Evolutionary conservation across 352 stramenopile genomes (phyloP).

Genomic region (Phytopythium delawarense): DNA sequence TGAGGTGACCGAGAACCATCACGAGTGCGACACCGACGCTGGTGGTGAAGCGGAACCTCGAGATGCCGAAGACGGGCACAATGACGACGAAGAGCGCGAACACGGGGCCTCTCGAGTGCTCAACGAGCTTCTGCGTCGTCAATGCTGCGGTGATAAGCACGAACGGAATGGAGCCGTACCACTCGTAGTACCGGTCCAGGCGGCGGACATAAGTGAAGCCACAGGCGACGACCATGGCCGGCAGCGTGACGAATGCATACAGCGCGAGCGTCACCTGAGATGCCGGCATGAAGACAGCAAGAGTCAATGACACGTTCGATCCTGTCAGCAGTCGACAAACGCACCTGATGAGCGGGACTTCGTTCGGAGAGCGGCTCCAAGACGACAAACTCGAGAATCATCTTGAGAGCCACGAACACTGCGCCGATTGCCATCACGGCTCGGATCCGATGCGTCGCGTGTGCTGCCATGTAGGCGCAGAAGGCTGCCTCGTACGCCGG

Average conservation of each 20-base stretch:
- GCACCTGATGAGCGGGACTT: neutral
- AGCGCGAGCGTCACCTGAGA: conserved; percentile 17
- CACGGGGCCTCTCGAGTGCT: conserved; percentile 22
- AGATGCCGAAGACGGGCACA: conserved; percentile 39
- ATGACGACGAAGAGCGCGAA: conserved; percentile 38
- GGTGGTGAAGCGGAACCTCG: conserved; percentile 34
- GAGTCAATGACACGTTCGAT: neutral
- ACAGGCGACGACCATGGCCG: conserved; percentile 11
- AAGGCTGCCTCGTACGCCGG: conserved; percentile 26
- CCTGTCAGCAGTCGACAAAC: neutral
- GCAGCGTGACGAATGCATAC: conserved; percentile 16
- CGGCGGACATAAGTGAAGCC: conserved; percentile 17
- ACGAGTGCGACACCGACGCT: conserved; percentile 21
- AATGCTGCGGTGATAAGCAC: conserved; percentile 21
- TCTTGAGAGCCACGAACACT: conserved; percentile 26
- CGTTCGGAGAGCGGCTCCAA: neutral
- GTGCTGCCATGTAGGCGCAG: conserved; percentile 21
- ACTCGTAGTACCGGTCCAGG: conserved; percentile 23
- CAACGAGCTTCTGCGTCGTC: conserved; percentile 31
- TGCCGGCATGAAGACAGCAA: neutral
- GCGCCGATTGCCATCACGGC: conserved; percentile 29
- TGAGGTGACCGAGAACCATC: conserved; percentile 20
- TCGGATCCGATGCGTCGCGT: conserved; percentile 28
- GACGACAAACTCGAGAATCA: conserved; percentile 14
- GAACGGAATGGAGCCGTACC: conserved; percentile 30